Evolutionary conservation across 2,329 filamentous ascomycete species (phyloP).

Genomic region (Rutstroemia sp.): DNA sequence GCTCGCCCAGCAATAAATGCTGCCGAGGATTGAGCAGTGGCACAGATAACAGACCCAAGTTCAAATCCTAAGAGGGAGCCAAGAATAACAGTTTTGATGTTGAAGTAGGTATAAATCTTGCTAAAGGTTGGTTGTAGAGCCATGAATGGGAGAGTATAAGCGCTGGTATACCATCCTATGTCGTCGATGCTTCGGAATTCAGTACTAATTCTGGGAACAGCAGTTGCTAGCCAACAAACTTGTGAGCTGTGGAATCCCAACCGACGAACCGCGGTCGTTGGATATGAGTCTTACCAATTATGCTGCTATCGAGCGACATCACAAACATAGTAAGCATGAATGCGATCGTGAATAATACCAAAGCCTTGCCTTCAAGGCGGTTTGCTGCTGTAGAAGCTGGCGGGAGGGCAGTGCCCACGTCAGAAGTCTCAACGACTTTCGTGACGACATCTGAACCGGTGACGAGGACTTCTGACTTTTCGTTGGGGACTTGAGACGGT

Average conservation of each 20-base stretch:
- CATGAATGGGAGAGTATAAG: conserved; percentile 29
- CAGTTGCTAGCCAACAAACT: conserved; percentile 15
- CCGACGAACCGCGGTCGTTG: too few species aligned
- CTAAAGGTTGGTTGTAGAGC: conserved; percentile 21
- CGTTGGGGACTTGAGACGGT: too few species aligned
- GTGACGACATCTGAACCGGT: too few species aligned
- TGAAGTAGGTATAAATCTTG: conserved; percentile 20
- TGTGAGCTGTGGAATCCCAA: neutral
- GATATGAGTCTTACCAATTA: neutral
- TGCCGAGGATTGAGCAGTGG: conserved; percentile 18
- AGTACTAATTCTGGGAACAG: conserved; percentile 32
- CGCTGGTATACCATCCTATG: conserved; percentile 31
- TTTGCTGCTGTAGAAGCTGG: too few species aligned
- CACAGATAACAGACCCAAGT: conserved; percentile 16
- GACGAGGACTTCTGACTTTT: too few species aligned
- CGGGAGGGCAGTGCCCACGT: too few species aligned
- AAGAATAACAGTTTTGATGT: neutral
- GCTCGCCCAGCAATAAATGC: conserved; percentile 12
- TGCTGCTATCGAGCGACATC: neutral
- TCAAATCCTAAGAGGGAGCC: conserved; percentile 15
- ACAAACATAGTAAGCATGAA: neutral
- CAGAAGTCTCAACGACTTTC: too few species aligned
- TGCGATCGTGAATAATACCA: neutral
- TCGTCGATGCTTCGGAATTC: conserved; percentile 31
- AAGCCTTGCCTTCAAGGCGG: conserved; percentile 25